These are phyloP conservation scores for Suillus discolor DNA, from an alignment of 768 basidiomycete genomes.

Conservation along the genomic window DNA sequence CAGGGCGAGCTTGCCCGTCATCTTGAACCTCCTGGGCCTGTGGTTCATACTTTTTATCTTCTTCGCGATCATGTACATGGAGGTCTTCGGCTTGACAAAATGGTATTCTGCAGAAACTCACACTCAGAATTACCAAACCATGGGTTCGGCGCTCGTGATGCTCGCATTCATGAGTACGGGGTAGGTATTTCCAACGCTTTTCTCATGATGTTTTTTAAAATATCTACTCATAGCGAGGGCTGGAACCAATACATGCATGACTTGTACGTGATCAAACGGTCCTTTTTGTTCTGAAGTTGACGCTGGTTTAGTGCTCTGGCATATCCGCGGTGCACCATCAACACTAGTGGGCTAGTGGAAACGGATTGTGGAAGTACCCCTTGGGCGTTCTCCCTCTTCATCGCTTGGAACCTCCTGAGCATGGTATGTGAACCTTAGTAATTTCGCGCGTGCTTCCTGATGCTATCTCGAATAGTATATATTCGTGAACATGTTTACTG, in stretches of 20 bases:
- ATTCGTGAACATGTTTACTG: slow-evolving; percentile 95
- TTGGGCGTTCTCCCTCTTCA: slow-evolving; percentile 88
- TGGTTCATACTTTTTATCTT: slow-evolving; percentile 93
- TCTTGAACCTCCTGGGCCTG: slow-evolving; percentile 79
- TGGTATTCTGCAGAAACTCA: slow-evolving; percentile 72
- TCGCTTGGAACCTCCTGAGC: slow-evolving; percentile 93
- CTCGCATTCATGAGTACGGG: slow-evolving; percentile 91
- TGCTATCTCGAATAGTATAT: slow-evolving; percentile 66
- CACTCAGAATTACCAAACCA: slow-evolving; percentile 76
- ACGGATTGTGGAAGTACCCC: slow-evolving; percentile 86
- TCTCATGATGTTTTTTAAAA: slow-evolving; percentile 7
- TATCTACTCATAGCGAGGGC: slow-evolving; percentile 62
- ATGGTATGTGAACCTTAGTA: slow-evolving; percentile 59
- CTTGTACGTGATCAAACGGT: slow-evolving; percentile 56
- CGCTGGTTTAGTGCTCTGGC: slow-evolving; percentile 58
- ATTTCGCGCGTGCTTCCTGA: background rate
- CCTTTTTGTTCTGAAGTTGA: background rate
- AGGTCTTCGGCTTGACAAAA: slow-evolving; percentile 91
- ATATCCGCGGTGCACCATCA: slow-evolving; percentile 81
- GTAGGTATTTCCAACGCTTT: slow-evolving; percentile 44
- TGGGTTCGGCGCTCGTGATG: slow-evolving; percentile 85
- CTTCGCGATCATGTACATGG: slow-evolving; percentile 85
- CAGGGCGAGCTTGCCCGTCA: slow-evolving; percentile 85
- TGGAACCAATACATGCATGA: slow-evolving; percentile 99
- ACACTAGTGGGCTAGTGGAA: slow-evolving; percentile 44